Conservation (phyloP, 163 green algal genomes). For the Prototheca cutis region DNA sequence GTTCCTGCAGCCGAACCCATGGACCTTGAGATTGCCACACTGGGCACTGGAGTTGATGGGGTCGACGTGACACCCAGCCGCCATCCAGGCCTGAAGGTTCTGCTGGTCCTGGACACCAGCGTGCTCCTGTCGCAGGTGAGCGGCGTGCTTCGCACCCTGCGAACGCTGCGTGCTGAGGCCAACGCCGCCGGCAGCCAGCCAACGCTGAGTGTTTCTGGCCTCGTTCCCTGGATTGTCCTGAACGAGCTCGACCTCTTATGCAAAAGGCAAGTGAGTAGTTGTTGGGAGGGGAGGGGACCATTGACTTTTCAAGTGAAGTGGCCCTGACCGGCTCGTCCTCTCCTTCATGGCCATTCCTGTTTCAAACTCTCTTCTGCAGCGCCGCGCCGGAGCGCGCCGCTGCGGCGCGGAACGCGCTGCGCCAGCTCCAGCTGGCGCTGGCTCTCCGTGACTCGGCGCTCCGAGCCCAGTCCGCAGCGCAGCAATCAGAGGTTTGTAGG, state of each 20-base stretch:
- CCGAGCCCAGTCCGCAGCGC: slow-evolving; percentile 11
- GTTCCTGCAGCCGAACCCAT: neutral
- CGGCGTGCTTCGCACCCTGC: slow-evolving; percentile 3
- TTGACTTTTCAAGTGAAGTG: no score
- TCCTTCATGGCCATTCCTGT: no score
- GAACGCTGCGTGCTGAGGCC: neutral
- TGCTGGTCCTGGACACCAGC: slow-evolving; percentile 31
- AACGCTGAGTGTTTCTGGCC: slow-evolving; percentile 5
- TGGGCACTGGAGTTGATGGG: neutral
- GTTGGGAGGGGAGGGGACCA: no score
- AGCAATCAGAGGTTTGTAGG: slow-evolving; percentile 3
- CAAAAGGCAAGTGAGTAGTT: no score
- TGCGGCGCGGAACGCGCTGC: slow-evolving; percentile 12
- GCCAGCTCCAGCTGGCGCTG: slow-evolving; percentile 12
- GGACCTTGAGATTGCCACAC: neutral
- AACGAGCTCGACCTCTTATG: slow-evolving; percentile 33
- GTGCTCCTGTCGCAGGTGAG: slow-evolving; percentile 23
- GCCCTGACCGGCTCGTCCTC: no score
- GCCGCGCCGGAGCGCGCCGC: no score
- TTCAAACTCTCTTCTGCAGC: slow-evolving; percentile 20
- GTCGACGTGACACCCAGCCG: neutral
- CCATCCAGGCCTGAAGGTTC: no score
- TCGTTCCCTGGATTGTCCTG: slow-evolving; percentile 30
- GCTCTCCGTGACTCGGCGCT: slow-evolving; percentile 14
- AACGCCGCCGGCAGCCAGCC: neutral